phyloP scores from a whole-genome alignment of 208 protist genomes.

The Lotmaria passim region DNA sequence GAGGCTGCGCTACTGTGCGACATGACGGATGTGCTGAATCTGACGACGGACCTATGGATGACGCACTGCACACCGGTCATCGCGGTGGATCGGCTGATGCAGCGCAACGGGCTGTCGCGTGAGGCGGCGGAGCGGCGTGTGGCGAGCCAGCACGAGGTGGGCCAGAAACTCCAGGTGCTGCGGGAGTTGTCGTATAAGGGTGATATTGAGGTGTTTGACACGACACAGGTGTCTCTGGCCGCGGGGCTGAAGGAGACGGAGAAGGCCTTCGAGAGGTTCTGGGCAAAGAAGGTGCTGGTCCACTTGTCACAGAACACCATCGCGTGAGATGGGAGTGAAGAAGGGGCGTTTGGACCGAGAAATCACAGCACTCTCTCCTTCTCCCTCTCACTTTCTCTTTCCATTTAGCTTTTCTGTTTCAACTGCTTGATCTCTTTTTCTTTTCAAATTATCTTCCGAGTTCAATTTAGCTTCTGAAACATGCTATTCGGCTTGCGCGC shows the following conservation, averaged over 20 bases:
- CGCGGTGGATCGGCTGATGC: slow-evolving; percentile 54
- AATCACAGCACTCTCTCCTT: too few species aligned
- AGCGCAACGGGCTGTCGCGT: slow-evolving; percentile 48
- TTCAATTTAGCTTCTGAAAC: not conserved
- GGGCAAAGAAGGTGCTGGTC: slow-evolving; percentile 39
- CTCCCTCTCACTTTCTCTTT: too few species aligned
- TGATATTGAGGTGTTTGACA: slow-evolving; percentile 60
- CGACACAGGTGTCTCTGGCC: slow-evolving; percentile 44
- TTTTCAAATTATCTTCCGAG: not conserved
- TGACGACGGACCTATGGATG: slow-evolving; percentile 73
- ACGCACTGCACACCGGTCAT: slow-evolving; percentile 53
- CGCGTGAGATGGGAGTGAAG: not conserved
- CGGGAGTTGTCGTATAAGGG: slow-evolving; percentile 42
- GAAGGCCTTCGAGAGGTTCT: slow-evolving; percentile 52
- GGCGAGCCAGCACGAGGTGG: slow-evolving; percentile 41
- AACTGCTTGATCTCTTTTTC: not conserved
- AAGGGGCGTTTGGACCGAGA: too few species aligned
- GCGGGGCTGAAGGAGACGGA: slow-evolving; percentile 56
- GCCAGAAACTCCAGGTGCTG: slow-evolving; percentile 39
- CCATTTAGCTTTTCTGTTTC: not conserved
- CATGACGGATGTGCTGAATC: slow-evolving; percentile 27
- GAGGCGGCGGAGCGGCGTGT: slow-evolving; percentile 56
- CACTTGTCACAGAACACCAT: slow-evolving; percentile 9
- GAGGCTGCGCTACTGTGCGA: slow-evolving; percentile 81
- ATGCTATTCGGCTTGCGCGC: not conserved